A percentile compares a stretch with the other conserved stretches of the same genome.
Conservation (phyloP, 345 rosid genomes). For the Euphorbia pulcherrima region DNA sequence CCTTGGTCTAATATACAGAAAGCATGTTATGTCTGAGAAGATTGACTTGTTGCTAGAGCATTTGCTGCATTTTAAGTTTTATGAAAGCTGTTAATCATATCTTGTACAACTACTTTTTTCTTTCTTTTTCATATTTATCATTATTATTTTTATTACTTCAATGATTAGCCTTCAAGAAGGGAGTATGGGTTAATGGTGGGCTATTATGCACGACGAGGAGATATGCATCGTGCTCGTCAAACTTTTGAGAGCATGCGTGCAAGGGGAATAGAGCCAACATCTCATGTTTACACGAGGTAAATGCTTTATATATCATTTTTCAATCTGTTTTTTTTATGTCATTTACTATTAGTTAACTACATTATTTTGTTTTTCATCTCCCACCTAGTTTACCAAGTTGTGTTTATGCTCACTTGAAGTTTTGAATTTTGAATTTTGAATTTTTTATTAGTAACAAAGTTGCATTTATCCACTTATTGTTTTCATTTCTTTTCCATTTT, state of each 20-base stretch:
- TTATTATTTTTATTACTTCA: constrained; percentile 12
- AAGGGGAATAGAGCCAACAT: constrained; percentile 84
- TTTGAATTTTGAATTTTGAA: background rate
- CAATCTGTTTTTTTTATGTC: background rate
- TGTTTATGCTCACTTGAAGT: background rate
- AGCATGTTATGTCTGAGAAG: background rate
- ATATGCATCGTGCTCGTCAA: constrained; percentile 89
- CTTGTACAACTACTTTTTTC: background rate
- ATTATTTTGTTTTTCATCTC: constrained; percentile 5
- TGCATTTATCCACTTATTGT: background rate
- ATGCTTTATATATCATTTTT: constrained; percentile 11
- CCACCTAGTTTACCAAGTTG: background rate
- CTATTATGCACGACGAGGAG: constrained; percentile 92
- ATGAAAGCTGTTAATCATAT: background rate
- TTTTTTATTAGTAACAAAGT: background rate
- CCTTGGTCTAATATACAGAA: background rate
- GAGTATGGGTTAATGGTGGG: constrained; percentile 94
- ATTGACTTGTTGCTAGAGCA: background rate
- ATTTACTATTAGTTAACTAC: constrained; percentile 1
- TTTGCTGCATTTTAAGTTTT: background rate
- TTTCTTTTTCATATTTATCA: background rate
- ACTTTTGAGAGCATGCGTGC: constrained; percentile 91
- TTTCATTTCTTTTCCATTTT: background rate
- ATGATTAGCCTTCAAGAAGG: constrained; percentile 82
- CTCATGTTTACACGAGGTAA: constrained; percentile 87